phyloP scores from a whole-genome alignment of 75 land plant genomes.

The Selaginella tamariscina region DNA sequence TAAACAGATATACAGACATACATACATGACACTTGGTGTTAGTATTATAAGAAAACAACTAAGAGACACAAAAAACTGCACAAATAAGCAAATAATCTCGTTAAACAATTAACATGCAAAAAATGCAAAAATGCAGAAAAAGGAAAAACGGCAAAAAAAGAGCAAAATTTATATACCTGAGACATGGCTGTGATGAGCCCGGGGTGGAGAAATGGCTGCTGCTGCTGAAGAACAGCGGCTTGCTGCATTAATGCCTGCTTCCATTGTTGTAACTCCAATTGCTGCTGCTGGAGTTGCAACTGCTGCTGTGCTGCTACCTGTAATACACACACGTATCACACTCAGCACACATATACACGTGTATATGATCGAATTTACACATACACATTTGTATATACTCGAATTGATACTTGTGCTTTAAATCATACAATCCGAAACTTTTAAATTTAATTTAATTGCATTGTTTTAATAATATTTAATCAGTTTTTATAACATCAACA shows the following conservation, averaged over 20 bases:
- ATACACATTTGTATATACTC: too few relatives aligned
- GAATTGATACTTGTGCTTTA: too few relatives aligned
- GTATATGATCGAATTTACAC: too few relatives aligned
- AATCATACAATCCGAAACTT: too few relatives aligned
- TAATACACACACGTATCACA: too few relatives aligned
- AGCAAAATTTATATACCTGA: slow-evolving; percentile 35
- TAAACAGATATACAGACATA: too few relatives aligned
- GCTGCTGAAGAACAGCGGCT: slow-evolving; percentile 70
- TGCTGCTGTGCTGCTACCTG: slow-evolving; percentile 18
- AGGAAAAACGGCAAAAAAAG: not conserved
- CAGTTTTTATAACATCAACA: too few relatives aligned
- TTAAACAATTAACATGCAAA: not conserved
- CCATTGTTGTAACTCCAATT: slow-evolving; percentile 42
- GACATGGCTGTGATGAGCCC: slow-evolving; percentile 62
- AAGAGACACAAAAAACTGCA: not conserved
- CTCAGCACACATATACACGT: too few relatives aligned
- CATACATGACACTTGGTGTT: too few relatives aligned
- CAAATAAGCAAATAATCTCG: not conserved
- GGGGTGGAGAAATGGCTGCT: slow-evolving; percentile 57
- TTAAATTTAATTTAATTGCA: too few relatives aligned
- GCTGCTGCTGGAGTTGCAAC: slow-evolving; percentile 44
- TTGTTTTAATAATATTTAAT: too few relatives aligned
- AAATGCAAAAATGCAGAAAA: slow-evolving; percentile 2
- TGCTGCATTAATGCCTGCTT: slow-evolving; percentile 73
- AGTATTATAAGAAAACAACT: not conserved